Evolutionary conservation across 345 rosid genomes (phyloP), one percentile per base, ranked within the genome.

Genomic region (Rhodomyrtus tomentosa): DNA sequence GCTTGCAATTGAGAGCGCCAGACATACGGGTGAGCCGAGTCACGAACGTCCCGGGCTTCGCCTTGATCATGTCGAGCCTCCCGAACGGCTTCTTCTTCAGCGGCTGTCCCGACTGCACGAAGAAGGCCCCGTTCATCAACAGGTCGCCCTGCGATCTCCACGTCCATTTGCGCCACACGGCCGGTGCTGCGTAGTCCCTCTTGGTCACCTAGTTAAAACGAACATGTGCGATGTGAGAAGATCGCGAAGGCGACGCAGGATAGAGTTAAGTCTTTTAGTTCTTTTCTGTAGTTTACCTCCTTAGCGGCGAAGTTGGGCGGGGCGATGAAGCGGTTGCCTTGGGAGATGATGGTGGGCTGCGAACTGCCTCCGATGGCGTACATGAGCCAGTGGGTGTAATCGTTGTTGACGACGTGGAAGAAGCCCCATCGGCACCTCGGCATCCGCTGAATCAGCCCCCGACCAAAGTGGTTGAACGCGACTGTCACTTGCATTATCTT

Each of bases 81-180:
- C 59, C 51, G 51, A 22, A 68, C 21, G 82, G 56, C 22, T 50
- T 84, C 76, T 10, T 83, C 48, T 24, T 55, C 48, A 76, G 25
- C 24, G 88, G 83, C 22, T 14, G 83, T 5, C 98, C 96, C 0
- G 98, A 94, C 88, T 91, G 83, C 48, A 91, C 89, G 83, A 95
- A 94, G 86, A 87, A 92, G 24, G 96, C 96, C 7, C 96, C 99
- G 32, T 95, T 93, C 83, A 92, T 13, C 86, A 93, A 50, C 81
- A 92, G 54, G 87, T 96, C 99, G 36, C 89, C 91, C 86, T 92
- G 92, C 36, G 99, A 95, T 88, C 84, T 90, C 98, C 99, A 96
- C 2, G 82, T 85, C 98, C 99, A 93, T 1, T 42, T 7, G 85
- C 87, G 89, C 99, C 99, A 94, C 38, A 52, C 89, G 11, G 50